These are phyloP conservation scores for Haplographium delicatum DNA, from an alignment of 495 filamentous ascomycete species.

Conservation along the genomic window DNA sequence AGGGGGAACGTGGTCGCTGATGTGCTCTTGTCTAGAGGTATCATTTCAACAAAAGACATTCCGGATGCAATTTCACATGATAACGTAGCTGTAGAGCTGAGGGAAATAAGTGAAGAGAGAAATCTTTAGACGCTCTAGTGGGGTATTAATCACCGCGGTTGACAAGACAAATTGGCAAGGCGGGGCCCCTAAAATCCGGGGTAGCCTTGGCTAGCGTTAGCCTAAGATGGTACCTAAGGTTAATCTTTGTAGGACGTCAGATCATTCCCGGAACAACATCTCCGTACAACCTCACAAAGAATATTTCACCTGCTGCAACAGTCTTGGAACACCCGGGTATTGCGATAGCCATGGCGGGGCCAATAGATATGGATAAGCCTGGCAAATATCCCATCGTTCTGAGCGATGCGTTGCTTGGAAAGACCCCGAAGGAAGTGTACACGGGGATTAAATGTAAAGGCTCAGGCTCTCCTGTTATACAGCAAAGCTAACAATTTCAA, in stretches of 20 bases:
- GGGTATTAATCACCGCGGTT: too few relatives aligned
- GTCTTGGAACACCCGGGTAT: neutral
- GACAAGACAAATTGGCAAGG: too few relatives aligned
- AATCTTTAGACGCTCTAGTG: too few relatives aligned
- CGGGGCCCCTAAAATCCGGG: too few relatives aligned
- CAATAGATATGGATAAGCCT: conserved; percentile 29
- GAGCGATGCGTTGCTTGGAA: conserved; percentile 49
- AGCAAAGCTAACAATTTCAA: conserved; percentile 19
- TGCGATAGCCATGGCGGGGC: neutral
- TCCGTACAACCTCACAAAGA: neutral
- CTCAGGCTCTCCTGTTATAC: neutral
- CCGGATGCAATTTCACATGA: too few relatives aligned
- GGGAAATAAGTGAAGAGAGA: too few relatives aligned
- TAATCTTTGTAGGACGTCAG: neutral
- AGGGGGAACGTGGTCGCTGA: too few relatives aligned
- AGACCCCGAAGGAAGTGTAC: conserved; percentile 45
- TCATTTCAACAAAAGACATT: too few relatives aligned
- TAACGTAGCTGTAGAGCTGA: too few relatives aligned
- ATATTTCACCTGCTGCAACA: neutral
- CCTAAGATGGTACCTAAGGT: neutral
- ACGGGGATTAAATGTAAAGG: conserved; percentile 48
- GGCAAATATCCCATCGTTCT: conserved; percentile 51
- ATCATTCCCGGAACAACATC: neutral
- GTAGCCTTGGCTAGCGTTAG: too few relatives aligned
- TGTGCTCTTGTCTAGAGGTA: too few relatives aligned